Conservation (phyloP, 2,329 filamentous ascomycete species). For the Stemphylium beticola region DNA sequence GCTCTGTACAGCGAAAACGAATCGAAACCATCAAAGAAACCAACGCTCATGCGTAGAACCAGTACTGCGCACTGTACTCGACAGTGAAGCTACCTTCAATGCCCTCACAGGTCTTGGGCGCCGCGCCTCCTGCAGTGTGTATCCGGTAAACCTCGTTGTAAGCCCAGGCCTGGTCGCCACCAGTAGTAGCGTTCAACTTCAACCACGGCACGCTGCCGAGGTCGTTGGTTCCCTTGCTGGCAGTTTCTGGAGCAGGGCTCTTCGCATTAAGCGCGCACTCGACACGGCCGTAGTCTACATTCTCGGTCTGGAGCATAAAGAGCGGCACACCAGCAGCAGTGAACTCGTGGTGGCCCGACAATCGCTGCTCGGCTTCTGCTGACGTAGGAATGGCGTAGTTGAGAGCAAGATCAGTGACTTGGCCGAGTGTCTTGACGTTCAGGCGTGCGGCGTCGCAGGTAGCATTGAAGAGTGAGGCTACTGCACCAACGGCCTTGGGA, state of each 20-base stretch:
- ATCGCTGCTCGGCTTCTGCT: slow-evolving; percentile 59
- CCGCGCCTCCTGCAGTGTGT: slow-evolving; percentile 79
- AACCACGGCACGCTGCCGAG: slow-evolving; percentile 79
- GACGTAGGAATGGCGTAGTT: slow-evolving; percentile 64
- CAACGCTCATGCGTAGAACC: slow-evolving; percentile 56
- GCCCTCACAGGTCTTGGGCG: slow-evolving; percentile 75
- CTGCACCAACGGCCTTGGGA: slow-evolving; percentile 73
- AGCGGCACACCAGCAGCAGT: slow-evolving; percentile 71
- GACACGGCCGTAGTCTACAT: slow-evolving; percentile 62
- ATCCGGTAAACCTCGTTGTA: slow-evolving; percentile 82
- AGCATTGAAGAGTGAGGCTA: slow-evolving; percentile 86
- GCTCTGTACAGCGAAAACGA: slow-evolving; percentile 33
- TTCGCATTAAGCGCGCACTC: slow-evolving; percentile 68
- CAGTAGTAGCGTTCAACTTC: slow-evolving; percentile 61
- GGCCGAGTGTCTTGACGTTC: slow-evolving; percentile 61
- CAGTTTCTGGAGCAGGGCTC: slow-evolving; percentile 66
- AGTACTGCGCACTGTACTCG: slow-evolving; percentile 83
- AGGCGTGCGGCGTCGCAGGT: slow-evolving; percentile 76
- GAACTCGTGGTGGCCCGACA: slow-evolving; percentile 86
- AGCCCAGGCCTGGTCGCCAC: slow-evolving; percentile 32
- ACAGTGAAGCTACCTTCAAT: slow-evolving; percentile 70
- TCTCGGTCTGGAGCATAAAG: slow-evolving; percentile 74
- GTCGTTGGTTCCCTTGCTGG: slow-evolving; percentile 63
- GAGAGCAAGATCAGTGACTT: slow-evolving; percentile 71
- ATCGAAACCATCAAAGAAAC: not conserved